phyloP scores from a whole-genome alignment of 768 basidiomycete genomes.

The Pholiota molesta region DNA sequence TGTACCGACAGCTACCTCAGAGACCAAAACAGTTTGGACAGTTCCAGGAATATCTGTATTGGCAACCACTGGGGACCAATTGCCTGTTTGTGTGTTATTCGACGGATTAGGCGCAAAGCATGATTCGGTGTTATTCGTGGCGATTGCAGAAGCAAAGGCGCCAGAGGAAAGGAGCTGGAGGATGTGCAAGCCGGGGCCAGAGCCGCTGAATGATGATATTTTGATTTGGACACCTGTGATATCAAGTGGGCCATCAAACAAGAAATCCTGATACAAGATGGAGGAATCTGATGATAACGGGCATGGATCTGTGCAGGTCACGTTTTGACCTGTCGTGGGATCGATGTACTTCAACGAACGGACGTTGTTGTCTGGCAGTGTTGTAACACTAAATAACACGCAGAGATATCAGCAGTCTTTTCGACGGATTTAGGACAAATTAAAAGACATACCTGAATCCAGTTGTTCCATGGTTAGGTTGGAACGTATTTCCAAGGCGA shows the following conservation, averaged over 20 bases:
- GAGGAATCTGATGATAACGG: constrained; percentile 78
- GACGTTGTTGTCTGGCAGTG: constrained; percentile 88
- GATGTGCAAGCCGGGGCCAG: constrained; percentile 82
- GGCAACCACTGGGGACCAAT: constrained; percentile 67
- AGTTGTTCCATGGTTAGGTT: constrained; percentile 79
- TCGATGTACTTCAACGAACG: constrained; percentile 80
- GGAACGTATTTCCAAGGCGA: constrained; percentile 91
- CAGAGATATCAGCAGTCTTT: constrained; percentile 17
- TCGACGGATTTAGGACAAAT: constrained; percentile 3
- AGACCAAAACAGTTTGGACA: constrained; percentile 70
- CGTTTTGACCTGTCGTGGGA: constrained; percentile 70
- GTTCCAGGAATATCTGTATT: constrained; percentile 83
- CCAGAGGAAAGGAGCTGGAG: constrained; percentile 93
- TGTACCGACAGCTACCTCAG: constrained; percentile 68
- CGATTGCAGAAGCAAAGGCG: constrained; percentile 80
- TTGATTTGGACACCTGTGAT: constrained; percentile 91
- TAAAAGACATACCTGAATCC: constrained; percentile 70
- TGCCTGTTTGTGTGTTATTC: constrained; percentile 64
- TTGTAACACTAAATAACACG: constrained; percentile 60
- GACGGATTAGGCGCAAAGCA: constrained; percentile 83
- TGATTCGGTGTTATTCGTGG: constrained; percentile 59
- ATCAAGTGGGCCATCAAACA: constrained; percentile 64
- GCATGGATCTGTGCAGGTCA: constrained; percentile 78
- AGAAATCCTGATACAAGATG: constrained; percentile 90
- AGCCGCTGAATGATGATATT: constrained; percentile 74